Conservation (phyloP, 1,139 yeast genomes). For the Suhomyces bokatorum region DNA sequence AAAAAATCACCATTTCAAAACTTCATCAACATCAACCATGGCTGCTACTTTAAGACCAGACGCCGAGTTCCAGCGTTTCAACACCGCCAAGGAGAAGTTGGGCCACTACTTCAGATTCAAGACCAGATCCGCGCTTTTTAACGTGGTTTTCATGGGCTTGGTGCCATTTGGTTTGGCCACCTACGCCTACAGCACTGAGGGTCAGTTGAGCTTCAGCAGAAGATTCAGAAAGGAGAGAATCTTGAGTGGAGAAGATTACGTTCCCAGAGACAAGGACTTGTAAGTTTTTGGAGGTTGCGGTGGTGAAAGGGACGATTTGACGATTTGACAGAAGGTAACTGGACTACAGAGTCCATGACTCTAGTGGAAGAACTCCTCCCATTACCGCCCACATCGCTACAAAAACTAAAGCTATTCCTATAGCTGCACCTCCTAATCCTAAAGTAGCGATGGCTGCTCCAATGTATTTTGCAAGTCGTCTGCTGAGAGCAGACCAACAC, state of each 20-base stretch:
- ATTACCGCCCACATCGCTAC: background rate
- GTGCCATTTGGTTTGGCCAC: conserved; percentile 41
- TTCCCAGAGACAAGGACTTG: conserved; percentile 50
- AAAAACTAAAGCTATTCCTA: too few species aligned
- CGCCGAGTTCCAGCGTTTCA: conserved; percentile 45
- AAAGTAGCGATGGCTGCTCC: too few species aligned
- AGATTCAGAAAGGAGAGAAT: conserved; percentile 39
- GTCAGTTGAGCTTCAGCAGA: conserved; percentile 35
- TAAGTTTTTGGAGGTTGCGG: conserved; percentile 15
- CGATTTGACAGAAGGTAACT: too few species aligned
- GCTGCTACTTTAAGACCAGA: conserved; percentile 51
- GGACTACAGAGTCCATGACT: too few species aligned
- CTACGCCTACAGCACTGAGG: conserved; percentile 42
- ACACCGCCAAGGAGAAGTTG: conserved; percentile 42
- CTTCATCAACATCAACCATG: conserved; percentile 24
- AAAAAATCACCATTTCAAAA: conserved; percentile 8
- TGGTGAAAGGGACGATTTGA: too few species aligned
- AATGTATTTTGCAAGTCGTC: too few species aligned
- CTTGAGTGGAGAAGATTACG: conserved; percentile 40
- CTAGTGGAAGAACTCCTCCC: background rate
- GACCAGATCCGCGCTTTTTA: conserved; percentile 40
- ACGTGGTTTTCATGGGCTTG: conserved; percentile 38
- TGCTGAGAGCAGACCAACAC: background rate
- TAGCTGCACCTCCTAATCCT: too few species aligned
- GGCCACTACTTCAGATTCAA: conserved; percentile 49